Base-by-base conservation (phyloP, 345 rosid genomes). In the Psidium friedrichsthalianum region DNA sequence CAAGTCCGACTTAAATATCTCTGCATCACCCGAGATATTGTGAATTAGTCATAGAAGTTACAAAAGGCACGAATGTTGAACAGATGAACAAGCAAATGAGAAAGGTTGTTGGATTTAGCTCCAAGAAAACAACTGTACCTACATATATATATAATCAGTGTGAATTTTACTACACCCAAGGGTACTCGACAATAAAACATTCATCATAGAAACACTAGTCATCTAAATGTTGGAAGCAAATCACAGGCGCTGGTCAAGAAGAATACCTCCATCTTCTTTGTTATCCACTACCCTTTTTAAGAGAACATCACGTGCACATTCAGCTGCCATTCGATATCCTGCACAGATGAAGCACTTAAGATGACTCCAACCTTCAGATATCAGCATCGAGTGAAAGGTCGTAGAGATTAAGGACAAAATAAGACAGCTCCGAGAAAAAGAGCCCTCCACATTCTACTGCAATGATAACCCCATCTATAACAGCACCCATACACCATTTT, bases 251-350 rank as follows among this genome's bases (percentile, higher is more conserved):
- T 20, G 42, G 84, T 24, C 24, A 32, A 57, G 22, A 86, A 76
- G 44, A 57, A 21, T 53, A 97, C 99, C 99, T 91, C 93, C 89
- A 87, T 97, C 81, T 64, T 90, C 96, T 90, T 96, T 97, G 88
- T 97, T 96, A 89, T 96, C 97, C 76, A 90, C 89, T 27, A 93
- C 98, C 89, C 90, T 93, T 89, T 87, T 87, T 88, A 92, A 87
- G 88, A 97, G 85, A 80, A 98, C 98, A 87, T 92, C 84, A 74
- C 93, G 96, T 82, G 99, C 99, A 88, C 98, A 94, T 88, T 97
- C 98, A 24, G 98, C 94, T 44, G 99, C 99, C 99, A 97, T 95
- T 74, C 99, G 91, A 64, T 87, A 97, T 84, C 99, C 99, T 96
- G 88, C 20, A 54, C 88, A 83, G 87, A 88, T 54, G 74, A 91